Base-by-base conservation (phyloP, 73 alveolate genomes). In the Tetrahymena borealis region DNA sequence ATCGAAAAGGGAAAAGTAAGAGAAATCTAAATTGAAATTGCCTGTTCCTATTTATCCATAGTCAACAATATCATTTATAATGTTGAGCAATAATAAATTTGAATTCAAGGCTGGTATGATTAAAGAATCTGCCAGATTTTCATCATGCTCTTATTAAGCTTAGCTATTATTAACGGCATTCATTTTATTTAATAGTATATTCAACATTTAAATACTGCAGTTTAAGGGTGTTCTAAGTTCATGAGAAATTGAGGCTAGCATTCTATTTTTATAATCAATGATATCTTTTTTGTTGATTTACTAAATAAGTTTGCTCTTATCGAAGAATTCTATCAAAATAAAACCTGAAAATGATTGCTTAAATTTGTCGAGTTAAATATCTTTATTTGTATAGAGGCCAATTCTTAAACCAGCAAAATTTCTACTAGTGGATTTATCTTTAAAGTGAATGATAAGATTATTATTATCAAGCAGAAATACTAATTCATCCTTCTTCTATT, bases 51-150 rank as follows among this genome's bases (percentile, higher is more conserved):
- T 39, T 79, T 79, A 35, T 7, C 94, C 91, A 35, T 78, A 94
- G 37, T 94, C 97, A 20, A 94, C 33, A 12, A 94, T 92, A 33
- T 94, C 97, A 33, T 94, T 90, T 8, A 94, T 85, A 1, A 93
- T 78, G 28, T 24, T 37, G n/a, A 93, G 36, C n/a, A 94, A 78
- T 20, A 94, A 32, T 18, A 40, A 36, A n/a, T 60, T 85, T 18
- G 97, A 94, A 32, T 39, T 32, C 36, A 38, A 40, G 8, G 90
- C 90, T 12, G 90, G 78, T 20, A 93, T 39, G 5, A 60, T n/a
- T 15, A 94, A 13, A n/a, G 18, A 38, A 24, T 90, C 91, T 15
- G 18, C 16, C 7, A 11, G 5, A n/a, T 78, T 40, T 33, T 92
- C n/a, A n/a, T n/a, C 31, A 60, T 60, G 33, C 11, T 32, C 8